Base-by-base conservation (phyloP, 1,284 basidiomycete genomes). In the Cryptococcus sp. region DNA sequence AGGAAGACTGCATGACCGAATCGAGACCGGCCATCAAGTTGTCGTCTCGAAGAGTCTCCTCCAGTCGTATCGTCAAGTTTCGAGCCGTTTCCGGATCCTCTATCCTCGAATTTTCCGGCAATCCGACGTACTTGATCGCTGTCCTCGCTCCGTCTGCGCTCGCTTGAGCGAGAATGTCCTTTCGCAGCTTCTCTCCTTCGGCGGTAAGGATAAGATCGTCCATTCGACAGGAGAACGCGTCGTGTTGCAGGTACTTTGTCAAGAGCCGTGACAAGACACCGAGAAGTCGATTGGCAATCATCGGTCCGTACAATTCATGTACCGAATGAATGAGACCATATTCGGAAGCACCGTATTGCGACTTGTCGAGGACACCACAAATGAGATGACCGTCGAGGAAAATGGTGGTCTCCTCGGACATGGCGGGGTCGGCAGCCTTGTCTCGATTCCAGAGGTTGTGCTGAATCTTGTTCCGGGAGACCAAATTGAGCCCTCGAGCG, bases 151-250 rank as follows among this genome's bases (percentile, higher is more conserved):
- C 95, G 37, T 87, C 80, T 50, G 82, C 80, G 51, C 80, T 77
- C 16, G 83, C 87, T 18, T 80, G 77, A 35, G 80, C 76, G 14
- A 98, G 74, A 41, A 97, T 79, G 43, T 82, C 77, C 47, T 79
- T 77, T 52, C 95, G 80, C 50, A 77, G 78, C 28, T 74, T 71
- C 71, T 98, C 86, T 25, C 92, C 94, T 52, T 84, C 81, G 0
- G 80, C 79, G 21, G 91, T 97, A 34, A 99, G 79, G 45, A 88
- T 83, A 43, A 99, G 78, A 75, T 99, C 95, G 74, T 99, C 95
- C 90, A 98, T 97, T 37, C 95, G 84, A 75, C 95, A 99, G 2
- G 94, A 93, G 75, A 99, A 99, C 0, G 91, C 95, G 33, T 92
- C 86, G 66, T 92, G 88, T 67, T 98, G 94, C 42, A 98, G 78